A percentile compares a stretch with the other conserved stretches of the same genome.
Evolutionary conservation across 108 stramenopile species (phyloP).

Genomic region (Cylindrotheca fusiformis): DNA sequence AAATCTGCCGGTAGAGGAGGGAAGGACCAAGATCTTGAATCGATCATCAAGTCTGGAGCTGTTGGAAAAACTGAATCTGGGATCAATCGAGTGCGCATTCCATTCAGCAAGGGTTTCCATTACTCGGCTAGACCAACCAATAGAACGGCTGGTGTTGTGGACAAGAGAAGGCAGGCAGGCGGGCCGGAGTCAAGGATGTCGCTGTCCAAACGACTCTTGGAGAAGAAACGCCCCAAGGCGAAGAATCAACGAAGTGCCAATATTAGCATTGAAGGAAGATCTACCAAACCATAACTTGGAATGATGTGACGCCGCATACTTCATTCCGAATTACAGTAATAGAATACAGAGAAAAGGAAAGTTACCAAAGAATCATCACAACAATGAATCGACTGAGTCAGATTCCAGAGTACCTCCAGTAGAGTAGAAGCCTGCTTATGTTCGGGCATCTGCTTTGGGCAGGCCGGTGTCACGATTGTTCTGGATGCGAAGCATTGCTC

Average conservation of each 20-base stretch:
- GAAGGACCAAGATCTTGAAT: slow-evolving; percentile 36
- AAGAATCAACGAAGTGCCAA: slow-evolving; percentile 86
- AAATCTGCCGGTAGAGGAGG: slow-evolving; percentile 20
- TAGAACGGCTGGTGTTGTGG: slow-evolving; percentile 50
- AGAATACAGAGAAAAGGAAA: no score
- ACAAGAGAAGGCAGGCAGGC: slow-evolving; percentile 41
- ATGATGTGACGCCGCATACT: no score
- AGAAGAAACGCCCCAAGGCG: slow-evolving; percentile 61
- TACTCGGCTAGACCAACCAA: slow-evolving; percentile 69
- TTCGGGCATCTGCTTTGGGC: no score
- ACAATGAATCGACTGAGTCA: no score
- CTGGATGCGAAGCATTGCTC: no score
- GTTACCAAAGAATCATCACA: no score
- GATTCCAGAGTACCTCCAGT: no score
- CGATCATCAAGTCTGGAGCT: slow-evolving; percentile 38
- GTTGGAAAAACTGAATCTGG: slow-evolving; percentile 43
- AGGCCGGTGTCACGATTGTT: no score
- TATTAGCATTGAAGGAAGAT: slow-evolving; percentile 80
- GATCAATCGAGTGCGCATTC: slow-evolving; percentile 82
- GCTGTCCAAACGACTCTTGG: slow-evolving; percentile 70
- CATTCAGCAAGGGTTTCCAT: slow-evolving; percentile 83
- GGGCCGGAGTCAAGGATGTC: slow-evolving; percentile 56
- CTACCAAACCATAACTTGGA: slow-evolving; percentile 47
- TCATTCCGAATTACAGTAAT: no score
- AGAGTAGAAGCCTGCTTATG: no score